Evolutionary conservation across 2,329 filamentous ascomycete species (phyloP).

Genomic region (Alternaria dauci): DNA sequence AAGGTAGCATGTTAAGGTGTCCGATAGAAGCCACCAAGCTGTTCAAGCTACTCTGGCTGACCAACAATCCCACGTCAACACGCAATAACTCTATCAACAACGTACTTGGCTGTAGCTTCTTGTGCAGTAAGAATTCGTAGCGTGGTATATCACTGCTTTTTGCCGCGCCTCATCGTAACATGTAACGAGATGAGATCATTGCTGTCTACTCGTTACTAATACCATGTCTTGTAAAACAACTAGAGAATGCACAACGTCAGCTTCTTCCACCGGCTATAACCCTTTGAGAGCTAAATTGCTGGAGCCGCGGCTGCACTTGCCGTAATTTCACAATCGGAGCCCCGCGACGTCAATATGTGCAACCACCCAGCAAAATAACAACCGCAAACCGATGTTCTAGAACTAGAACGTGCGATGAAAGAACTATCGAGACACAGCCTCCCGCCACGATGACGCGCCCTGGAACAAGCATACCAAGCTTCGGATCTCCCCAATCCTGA

Average conservation of each 20-base stretch:
- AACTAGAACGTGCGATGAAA: not conserved
- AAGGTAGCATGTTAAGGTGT: too few relatives aligned
- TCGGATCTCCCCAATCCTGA: not conserved
- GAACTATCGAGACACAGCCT: not conserved
- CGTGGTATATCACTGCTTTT: too few relatives aligned
- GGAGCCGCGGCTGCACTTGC: not conserved
- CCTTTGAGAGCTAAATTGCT: not conserved
- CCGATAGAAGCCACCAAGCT: too few relatives aligned
- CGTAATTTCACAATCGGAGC: not conserved
- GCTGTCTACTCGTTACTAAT: not conserved
- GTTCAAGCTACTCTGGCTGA: too few relatives aligned
- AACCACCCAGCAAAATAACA: not conserved
- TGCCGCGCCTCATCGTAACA: too few relatives aligned
- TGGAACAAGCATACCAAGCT: slow-evolving; percentile 2
- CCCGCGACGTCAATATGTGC: not conserved
- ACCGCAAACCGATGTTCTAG: not conserved
- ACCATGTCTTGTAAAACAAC: not conserved
- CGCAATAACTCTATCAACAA: too few relatives aligned
- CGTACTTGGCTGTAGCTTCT: too few relatives aligned
- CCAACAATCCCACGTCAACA: too few relatives aligned
- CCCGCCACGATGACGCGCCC: not conserved
- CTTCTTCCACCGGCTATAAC: slow-evolving; percentile 2
- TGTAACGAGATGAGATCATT: not conserved
- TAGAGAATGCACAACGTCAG: not conserved
- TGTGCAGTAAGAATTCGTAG: too few relatives aligned